These are phyloP conservation scores for Aspergillus floridensis DNA, from an alignment of 2,329 filamentous ascomycete genomes.

Conservation along the genomic window DNA sequence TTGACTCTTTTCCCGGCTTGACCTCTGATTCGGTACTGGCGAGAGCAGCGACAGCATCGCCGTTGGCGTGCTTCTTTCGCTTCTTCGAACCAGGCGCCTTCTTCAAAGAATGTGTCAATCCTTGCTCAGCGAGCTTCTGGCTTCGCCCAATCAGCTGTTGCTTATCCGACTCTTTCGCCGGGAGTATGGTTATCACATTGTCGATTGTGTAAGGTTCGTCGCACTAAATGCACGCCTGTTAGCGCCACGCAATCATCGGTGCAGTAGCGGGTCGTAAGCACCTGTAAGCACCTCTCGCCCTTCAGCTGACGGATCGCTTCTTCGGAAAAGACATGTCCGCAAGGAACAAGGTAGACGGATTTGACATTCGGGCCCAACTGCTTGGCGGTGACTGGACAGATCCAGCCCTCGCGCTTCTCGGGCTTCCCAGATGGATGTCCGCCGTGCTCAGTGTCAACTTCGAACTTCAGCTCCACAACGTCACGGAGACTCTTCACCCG, in stretches of 20 bases:
- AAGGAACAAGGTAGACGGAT: constrained; percentile 87
- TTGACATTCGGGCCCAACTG: constrained; percentile 75
- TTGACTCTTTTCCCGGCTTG: constrained; percentile 35
- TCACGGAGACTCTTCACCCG: constrained; percentile 78
- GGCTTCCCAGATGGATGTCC: constrained; percentile 41
- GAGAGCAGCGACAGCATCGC: constrained; percentile 20
- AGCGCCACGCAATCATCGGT: not conserved
- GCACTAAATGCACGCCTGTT: constrained; percentile 54
- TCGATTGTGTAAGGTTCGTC: constrained; percentile 68
- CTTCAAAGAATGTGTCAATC: constrained; percentile 83
- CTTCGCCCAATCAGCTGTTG: constrained; percentile 64
- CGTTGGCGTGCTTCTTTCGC: constrained; percentile 67
- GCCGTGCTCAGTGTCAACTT: constrained; percentile 46
- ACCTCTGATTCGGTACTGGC: constrained; percentile 37
- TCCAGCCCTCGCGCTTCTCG: constrained; percentile 58
- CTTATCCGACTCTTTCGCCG: constrained; percentile 68
- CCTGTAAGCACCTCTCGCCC: constrained; percentile 59
- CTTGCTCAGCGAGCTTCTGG: constrained; percentile 66
- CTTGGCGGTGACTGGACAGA: constrained; percentile 86
- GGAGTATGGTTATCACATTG: constrained; percentile 80
- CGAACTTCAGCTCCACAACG: constrained; percentile 81
- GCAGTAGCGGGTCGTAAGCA: constrained; percentile 25
- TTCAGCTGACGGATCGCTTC: constrained; percentile 78
- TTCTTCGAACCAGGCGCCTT: constrained; percentile 68
- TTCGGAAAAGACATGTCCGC: constrained; percentile 91